A percentile compares a stretch with the other conserved stretches of the same genome.
phyloP scores from a whole-genome alignment of 2,329 filamentous ascomycete species.

The Xylaria polymorpha region DNA sequence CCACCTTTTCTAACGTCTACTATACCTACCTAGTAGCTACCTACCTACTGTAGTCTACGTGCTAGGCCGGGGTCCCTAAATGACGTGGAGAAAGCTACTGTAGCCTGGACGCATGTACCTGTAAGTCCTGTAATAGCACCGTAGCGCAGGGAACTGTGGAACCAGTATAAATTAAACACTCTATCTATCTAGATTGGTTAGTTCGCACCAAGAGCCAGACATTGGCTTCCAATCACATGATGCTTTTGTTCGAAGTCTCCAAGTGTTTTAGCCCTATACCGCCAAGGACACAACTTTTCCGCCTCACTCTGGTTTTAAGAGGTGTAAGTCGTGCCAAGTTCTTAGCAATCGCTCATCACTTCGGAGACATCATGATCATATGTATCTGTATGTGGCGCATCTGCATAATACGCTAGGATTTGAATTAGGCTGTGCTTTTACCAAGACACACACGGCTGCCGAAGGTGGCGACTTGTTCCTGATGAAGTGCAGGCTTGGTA shows the following conservation, averaged over 20 bases:
- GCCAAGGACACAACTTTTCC: not conserved
- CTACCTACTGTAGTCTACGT: not conserved
- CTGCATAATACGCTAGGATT: not conserved
- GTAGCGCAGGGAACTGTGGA: conserved; percentile 5
- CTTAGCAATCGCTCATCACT: not conserved
- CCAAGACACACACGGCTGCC: conserved; percentile 1
- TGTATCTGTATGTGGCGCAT: too few species aligned
- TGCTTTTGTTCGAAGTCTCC: not conserved
- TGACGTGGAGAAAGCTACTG: conserved; percentile 19
- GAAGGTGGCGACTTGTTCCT: conserved; percentile 12
- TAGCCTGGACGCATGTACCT: not conserved
- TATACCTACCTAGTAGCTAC: too few species aligned
- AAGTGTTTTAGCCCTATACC: not conserved
- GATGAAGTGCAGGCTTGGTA: conserved; percentile 26
- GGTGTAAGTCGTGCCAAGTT: not conserved
- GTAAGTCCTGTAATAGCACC: not conserved
- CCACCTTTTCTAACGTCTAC: not conserved
- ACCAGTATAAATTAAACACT: conserved; percentile 7
- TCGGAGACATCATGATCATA: not conserved
- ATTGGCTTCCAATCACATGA: conserved; percentile 29
- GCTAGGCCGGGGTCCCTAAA: conserved; percentile 3
- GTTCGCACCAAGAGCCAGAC: not conserved
- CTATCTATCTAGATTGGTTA: conserved; percentile 4
- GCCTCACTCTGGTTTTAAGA: not conserved
- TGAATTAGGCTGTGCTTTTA: conserved; percentile 25